phyloP scores from a whole-genome alignment of 2,329 filamentous ascomycete genomes.

The Beauveria caledonica region DNA sequence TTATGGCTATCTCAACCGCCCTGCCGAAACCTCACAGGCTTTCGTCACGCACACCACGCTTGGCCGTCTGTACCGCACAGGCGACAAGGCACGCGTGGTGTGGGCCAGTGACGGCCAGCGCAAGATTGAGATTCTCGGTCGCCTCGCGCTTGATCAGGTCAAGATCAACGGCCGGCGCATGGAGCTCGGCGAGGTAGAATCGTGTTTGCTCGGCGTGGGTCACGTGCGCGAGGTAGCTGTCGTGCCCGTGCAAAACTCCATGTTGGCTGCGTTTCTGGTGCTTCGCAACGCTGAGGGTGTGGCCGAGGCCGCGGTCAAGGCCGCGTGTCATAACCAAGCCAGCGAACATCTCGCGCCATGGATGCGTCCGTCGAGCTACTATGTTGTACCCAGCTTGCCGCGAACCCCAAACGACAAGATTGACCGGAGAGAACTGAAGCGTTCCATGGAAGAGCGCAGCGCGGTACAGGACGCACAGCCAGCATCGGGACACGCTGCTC shows the following conservation, averaged over 20 bases:
- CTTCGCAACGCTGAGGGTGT: not conserved
- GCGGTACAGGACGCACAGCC: not conserved
- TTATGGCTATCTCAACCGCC: slow-evolving; percentile 6
- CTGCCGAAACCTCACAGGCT: not conserved
- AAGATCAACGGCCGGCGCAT: slow-evolving; percentile 5
- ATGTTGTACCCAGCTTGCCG: not conserved
- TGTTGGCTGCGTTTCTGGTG: not conserved
- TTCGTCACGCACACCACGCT: not conserved
- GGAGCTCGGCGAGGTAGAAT: not conserved
- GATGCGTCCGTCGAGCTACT: slow-evolving; percentile 5
- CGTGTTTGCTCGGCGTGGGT: not conserved
- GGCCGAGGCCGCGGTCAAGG: not conserved
- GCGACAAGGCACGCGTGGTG: not conserved
- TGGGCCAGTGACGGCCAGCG: not conserved
- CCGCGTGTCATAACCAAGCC: not conserved
- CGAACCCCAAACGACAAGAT: slow-evolving; percentile 4
- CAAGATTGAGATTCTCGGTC: slow-evolving; percentile 1
- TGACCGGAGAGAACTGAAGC: not conserved
- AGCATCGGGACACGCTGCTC: not conserved
- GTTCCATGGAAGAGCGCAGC: not conserved
- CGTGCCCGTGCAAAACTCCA: slow-evolving; percentile 32
- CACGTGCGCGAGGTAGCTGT: slow-evolving; percentile 32
- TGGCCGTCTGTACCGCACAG: not conserved
- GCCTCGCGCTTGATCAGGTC: not conserved
- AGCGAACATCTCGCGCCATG: not conserved